These are phyloP conservation scores for Globisporangium alternatum DNA, from an alignment of 352 stramenopile species.

Conservation along the genomic window DNA sequence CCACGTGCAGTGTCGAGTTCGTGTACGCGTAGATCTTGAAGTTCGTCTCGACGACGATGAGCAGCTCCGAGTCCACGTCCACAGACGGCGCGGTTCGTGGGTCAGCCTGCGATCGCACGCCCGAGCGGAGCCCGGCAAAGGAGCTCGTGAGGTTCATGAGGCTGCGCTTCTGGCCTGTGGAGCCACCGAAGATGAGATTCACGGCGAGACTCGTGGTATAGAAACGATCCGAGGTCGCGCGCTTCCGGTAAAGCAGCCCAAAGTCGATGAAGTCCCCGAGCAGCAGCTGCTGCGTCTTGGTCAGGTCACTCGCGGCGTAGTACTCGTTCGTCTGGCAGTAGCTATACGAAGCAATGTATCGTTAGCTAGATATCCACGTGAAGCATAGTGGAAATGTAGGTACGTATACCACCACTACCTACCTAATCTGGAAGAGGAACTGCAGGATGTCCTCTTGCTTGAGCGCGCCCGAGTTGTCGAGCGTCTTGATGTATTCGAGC, in stretches of 20 bases:
- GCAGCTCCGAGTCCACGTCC: conserved; percentile 39
- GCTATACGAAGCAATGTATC: conserved; percentile 16
- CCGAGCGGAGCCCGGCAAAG: conserved; percentile 40
- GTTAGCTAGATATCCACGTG: not conserved
- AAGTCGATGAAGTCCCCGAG: conserved; percentile 87
- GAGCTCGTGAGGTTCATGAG: conserved; percentile 47
- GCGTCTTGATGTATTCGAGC: conserved; percentile 86
- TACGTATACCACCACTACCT: conserved; percentile 5
- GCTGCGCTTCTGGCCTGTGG: conserved; percentile 53
- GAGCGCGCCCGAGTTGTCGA: conserved; percentile 67
- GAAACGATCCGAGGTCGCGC: conserved; percentile 57
- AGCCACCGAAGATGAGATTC: conserved; percentile 88
- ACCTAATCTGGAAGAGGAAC: conserved; percentile 89
- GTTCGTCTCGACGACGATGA: conserved; percentile 90
- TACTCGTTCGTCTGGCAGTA: conserved; percentile 86
- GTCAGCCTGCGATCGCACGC: conserved; percentile 40
- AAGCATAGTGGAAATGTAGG: not conserved
- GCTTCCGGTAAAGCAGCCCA: conserved; percentile 78
- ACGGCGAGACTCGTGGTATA: conserved; percentile 89
- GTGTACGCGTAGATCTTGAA: conserved; percentile 93
- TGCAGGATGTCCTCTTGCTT: conserved; percentile 86
- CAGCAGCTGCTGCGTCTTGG: conserved; percentile 67
- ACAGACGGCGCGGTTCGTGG: conserved; percentile 28
- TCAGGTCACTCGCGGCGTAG: conserved; percentile 80
- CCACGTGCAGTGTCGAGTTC: conserved; percentile 84